Conservation (phyloP, 2,329 filamentous ascomycete species). For the Apiospora rasikravindrae region DNA sequence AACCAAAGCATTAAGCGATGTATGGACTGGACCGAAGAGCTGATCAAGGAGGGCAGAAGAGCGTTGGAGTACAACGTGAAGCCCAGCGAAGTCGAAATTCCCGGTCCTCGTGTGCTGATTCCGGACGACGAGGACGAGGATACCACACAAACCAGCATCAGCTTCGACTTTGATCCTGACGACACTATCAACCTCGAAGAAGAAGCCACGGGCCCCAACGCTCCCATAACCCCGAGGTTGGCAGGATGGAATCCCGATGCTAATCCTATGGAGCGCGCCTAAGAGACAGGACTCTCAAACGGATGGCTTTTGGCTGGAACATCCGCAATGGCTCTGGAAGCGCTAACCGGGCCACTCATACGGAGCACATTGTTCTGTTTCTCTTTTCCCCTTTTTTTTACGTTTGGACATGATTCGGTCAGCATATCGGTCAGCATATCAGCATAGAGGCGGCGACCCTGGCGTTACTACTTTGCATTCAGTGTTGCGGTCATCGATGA, state of each 20-base stretch:
- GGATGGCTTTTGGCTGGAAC: neutral
- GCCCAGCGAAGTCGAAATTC: conserved; percentile 79
- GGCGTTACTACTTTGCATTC: conserved; percentile 18
- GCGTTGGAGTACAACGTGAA: conserved; percentile 83
- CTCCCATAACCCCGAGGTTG: conserved; percentile 16
- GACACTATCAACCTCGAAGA: conserved; percentile 50
- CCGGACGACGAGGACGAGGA: conserved; percentile 66
- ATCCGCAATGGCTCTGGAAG: neutral
- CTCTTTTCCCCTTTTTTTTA: neutral
- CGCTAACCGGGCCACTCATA: neutral
- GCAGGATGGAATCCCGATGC: conserved; percentile 9
- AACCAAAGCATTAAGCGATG: conserved; percentile 93
- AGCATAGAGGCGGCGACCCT: conserved; percentile 18
- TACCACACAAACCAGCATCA: conserved; percentile 21
- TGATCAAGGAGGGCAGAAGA: conserved; percentile 87
- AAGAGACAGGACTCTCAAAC: neutral
- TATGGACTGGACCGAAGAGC: conserved; percentile 84
- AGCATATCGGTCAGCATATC: conserved; percentile 12
- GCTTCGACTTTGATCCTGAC: conserved; percentile 16
- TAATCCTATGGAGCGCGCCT: conserved; percentile 12
- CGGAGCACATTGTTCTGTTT: neutral
- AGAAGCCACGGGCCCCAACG: neutral
- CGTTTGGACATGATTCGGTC: conserved; percentile 19
- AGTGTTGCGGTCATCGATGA: neutral
- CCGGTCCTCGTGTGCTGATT: conserved; percentile 73